Evolutionary conservation across 169 alveolate species (phyloP), one percentile per base, ranked within the genome.

Genomic region (Plasmodium gaboni): DNA sequence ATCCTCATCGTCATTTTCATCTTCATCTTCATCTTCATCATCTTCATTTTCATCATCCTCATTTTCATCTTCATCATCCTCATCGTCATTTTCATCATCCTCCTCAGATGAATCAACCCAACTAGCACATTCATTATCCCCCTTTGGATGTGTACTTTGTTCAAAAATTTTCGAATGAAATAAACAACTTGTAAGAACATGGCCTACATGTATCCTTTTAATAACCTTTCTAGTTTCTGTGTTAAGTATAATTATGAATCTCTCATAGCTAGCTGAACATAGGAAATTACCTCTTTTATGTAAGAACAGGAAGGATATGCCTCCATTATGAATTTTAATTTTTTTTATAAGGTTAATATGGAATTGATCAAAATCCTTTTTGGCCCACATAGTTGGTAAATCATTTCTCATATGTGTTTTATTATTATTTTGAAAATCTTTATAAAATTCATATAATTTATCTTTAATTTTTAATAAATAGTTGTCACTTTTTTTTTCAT

Each of bases 251-350:
- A 65, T 91, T 92, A 94, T 57, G 73, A 67, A 67, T 73, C 89
- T 60, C 53, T 83, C 55, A 87, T 87, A 51, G 88, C 93, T 69
- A 55, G 88, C 88, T 74, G 95, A 46, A 87, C 89, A 65, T 48
- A 88, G 69, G 28, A 85, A 74, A 13, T 87, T 94, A 4, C 95
- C 74, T 15, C 92, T 93, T 22, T 71, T 80, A n/a, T 92, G 88
- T 24, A 93, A 70, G 67, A 92, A 83, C 28, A 92, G 63, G n/a
- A 88, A 78, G 9, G 83, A 67, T 51, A 67, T 57, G n/a, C 86
- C 88, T 53, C 91, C 94, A 68, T 73, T 72, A 71, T 91, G 91
- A 48, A 71, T 71, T 78, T 63, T 69, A 15, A 38, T 51, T 53
- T 90, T 69, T 26, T 85, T 83, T 0, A 76, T 53, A 42, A 64